Percentiles rank a stretch among this genome's conserved stretches.
phyloP scores from a whole-genome alignment of 2,329 filamentous ascomycete species.

The Colletotrichum sublineola region DNA sequence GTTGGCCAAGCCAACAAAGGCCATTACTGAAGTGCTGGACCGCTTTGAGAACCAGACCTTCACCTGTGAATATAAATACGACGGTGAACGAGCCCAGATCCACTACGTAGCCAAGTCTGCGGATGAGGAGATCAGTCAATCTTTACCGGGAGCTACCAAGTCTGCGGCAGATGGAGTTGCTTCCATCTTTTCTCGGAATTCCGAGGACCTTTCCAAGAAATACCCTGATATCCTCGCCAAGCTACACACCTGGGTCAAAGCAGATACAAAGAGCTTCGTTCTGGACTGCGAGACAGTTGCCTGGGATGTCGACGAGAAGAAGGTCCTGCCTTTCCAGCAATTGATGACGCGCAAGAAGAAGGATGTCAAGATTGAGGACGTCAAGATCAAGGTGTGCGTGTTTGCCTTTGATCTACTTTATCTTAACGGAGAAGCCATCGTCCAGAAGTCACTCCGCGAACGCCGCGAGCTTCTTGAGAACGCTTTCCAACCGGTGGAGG shows the following conservation, averaged over 20 bases:
- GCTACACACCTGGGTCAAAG: constrained; percentile 89
- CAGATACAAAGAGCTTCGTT: constrained; percentile 92
- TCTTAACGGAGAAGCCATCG: constrained; percentile 89
- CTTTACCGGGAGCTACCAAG: constrained; percentile 70
- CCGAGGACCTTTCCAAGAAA: constrained; percentile 96
- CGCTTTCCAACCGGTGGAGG: constrained; percentile 83
- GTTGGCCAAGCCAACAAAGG: constrained; percentile 98
- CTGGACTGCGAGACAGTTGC: constrained; percentile 98
- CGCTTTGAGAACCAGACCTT: constrained; percentile 96
- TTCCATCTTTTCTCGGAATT: constrained; percentile 97
- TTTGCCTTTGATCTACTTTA: constrained; percentile 97
- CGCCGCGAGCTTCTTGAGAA: constrained; percentile 80
- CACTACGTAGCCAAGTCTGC: constrained; percentile 93
- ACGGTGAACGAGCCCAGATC: constrained; percentile 97
- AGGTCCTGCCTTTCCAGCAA: constrained; percentile 96
- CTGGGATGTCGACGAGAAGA: constrained; percentile 96
- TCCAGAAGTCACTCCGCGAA: constrained; percentile 88
- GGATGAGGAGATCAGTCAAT: constrained; percentile 75
- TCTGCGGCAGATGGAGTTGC: constrained; percentile 81
- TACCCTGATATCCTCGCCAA: constrained; percentile 96
- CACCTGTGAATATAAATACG: constrained; percentile 99
- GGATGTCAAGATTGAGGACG: constrained; percentile 94
- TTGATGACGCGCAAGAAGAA: constrained; percentile 98
- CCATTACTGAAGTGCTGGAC: constrained; percentile 96
- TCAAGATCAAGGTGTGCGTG: constrained; percentile 96